These are phyloP conservation scores for Tolypocladium guangdongense DNA, from an alignment of 2,329 filamentous ascomycete genomes.

Conservation along the genomic window DNA sequence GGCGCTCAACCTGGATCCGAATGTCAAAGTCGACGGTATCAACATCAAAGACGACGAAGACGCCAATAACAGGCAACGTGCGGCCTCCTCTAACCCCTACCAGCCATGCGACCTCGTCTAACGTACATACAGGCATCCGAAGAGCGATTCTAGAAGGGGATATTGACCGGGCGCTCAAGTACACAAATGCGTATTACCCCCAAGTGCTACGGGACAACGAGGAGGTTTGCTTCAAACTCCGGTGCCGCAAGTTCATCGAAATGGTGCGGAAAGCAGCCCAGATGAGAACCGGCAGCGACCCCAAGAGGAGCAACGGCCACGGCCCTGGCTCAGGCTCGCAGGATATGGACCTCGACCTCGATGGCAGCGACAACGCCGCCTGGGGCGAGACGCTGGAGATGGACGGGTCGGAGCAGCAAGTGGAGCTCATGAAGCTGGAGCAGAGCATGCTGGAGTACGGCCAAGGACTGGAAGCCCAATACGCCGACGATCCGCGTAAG, in stretches of 20 bases:
- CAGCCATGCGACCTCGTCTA: slow-evolving; percentile 3
- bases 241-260: slow-evolving; percentile 88
- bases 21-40: slow-evolving; percentile 42
- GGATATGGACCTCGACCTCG: slow-evolving; percentile 46
- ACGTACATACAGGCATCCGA: slow-evolving; percentile 56
- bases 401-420: slow-evolving; percentile 29
- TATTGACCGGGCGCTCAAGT: slow-evolving; percentile 79
- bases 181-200: slow-evolving; percentile 69
- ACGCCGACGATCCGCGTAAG: slow-evolving; percentile 55
- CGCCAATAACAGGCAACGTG: slow-evolving; percentile 77
- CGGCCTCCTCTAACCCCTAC: slow-evolving; percentile 16
- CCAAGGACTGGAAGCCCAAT: slow-evolving; percentile 66
- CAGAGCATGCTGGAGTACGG: slow-evolving; percentile 69
- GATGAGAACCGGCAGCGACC: slow-evolving; percentile 37
- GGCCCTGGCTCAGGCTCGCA: slow-evolving; percentile 26
- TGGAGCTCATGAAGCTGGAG: slow-evolving; percentile 39
- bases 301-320: slow-evolving; percentile 32
- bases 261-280: slow-evolving; percentile 74
- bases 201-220: slow-evolving; percentile 69
- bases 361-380: slow-evolving; percentile 27
- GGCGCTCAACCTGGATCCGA: slow-evolving; percentile 51
- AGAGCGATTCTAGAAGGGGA: slow-evolving; percentile 82
- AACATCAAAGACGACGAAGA: slow-evolving; percentile 74
- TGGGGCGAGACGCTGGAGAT: slow-evolving; percentile 42
- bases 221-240: slow-evolving; percentile 76